Evolutionary conservation across 2,329 filamentous ascomycete genomes (phyloP).

Genomic region (Aspergillus cejpii): DNA sequence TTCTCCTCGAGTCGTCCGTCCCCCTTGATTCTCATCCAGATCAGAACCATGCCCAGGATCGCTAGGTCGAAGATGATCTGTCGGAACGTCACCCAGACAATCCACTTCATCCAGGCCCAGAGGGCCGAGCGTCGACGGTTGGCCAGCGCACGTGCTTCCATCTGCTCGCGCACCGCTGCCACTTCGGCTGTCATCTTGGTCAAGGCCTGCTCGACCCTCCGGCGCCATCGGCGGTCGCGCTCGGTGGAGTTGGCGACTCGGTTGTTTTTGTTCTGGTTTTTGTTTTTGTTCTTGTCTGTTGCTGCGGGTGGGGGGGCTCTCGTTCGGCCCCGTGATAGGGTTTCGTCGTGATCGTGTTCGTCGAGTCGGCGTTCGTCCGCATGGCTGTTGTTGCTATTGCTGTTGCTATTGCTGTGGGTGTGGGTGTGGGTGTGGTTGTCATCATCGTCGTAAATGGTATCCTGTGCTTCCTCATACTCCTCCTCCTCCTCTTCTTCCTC

Average conservation of each 20-base stretch:
- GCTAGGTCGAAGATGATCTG: slow-evolving; percentile 68
- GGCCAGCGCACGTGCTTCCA: slow-evolving; percentile 69
- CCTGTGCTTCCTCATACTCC: slow-evolving; percentile 33
- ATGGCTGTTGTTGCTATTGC: slow-evolving; percentile 3
- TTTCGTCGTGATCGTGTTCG: slow-evolving; percentile 1
- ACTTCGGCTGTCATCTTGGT: slow-evolving; percentile 89
- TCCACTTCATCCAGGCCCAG: slow-evolving; percentile 63
- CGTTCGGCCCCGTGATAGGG: slow-evolving; percentile 6
- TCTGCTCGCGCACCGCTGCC: slow-evolving; percentile 83
- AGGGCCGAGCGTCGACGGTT: slow-evolving; percentile 58
- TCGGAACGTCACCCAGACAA: slow-evolving; percentile 62
- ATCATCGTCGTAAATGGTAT: slow-evolving; percentile 27
- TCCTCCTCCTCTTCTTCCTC: slow-evolving; percentile 33
- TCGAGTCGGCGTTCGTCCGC: slow-evolving; percentile 4
- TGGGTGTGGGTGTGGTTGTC: not conserved
- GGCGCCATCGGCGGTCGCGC: slow-evolving; percentile 61
- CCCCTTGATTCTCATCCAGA: slow-evolving; percentile 39
- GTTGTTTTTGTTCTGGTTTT: slow-evolving; percentile 1
- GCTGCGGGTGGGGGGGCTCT: slow-evolving; percentile 11
- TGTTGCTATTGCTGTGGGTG: slow-evolving; percentile 3
- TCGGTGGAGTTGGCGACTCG: slow-evolving; percentile 12
- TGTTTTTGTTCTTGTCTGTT: not conserved
- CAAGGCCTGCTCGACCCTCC: slow-evolving; percentile 74
- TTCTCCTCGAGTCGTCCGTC: slow-evolving; percentile 39
- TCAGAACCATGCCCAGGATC: slow-evolving; percentile 37